Conservation (phyloP, 495 filamentous ascomycete genomes). For the Xylaria flabelliformis region DNA sequence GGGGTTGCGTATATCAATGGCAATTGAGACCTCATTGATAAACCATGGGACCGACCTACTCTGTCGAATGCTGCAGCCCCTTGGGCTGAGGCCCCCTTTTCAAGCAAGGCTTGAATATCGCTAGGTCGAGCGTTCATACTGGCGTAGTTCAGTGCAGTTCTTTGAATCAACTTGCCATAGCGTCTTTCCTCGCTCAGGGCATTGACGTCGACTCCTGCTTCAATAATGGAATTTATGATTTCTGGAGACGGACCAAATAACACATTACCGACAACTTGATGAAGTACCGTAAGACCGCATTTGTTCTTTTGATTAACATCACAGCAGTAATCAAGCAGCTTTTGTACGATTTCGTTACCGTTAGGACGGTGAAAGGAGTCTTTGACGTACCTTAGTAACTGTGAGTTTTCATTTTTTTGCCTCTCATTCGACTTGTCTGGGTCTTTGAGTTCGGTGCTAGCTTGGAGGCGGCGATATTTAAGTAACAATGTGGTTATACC, state of each 20-base stretch:
- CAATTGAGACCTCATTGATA: background rate
- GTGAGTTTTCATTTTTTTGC: background rate
- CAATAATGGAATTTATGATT: background rate
- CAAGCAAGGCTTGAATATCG: background rate
- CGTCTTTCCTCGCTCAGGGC: background rate
- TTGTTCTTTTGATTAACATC: background rate
- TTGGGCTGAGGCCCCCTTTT: background rate
- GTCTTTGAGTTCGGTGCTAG: background rate
- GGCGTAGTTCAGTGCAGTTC: background rate
- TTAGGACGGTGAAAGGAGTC: background rate
- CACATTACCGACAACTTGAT: background rate
- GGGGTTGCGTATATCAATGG: background rate
- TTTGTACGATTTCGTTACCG: background rate
- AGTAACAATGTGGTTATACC: background rate
- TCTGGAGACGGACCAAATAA: background rate
- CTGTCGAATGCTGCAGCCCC: background rate
- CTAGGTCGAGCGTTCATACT: background rate
- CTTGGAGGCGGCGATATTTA: background rate
- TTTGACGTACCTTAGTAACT: background rate
- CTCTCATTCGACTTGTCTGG: background rate
- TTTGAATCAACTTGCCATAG: background rate
- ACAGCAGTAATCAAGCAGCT: background rate
- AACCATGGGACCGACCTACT: background rate
- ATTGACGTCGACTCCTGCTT: background rate
- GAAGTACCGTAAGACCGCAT: background rate